Evolutionary conservation across 2,329 filamentous ascomycete species (phyloP), one percentile per base, ranked within the genome.

Genomic region (Pseudocercospora cruenta): DNA sequence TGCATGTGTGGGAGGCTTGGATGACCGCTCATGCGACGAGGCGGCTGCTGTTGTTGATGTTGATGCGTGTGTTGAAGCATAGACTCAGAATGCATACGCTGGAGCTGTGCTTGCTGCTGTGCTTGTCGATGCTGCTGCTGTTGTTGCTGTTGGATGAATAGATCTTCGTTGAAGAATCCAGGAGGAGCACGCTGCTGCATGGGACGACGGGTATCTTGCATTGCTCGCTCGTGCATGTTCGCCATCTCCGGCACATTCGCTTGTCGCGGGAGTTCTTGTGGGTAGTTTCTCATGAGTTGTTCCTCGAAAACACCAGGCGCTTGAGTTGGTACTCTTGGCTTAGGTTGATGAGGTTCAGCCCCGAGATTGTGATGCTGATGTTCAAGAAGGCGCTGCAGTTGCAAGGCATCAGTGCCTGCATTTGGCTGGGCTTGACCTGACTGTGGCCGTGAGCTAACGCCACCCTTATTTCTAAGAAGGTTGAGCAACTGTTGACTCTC

Each of bases 401-500:
- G 58, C 12, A 60, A 63, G 12, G 67, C 63, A 21, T 69, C 66
- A 10, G 67, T 67, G 24, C 64, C 68, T 33, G 63, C 63, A 76
- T 72, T 73, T 70, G 68, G 75, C 72, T 63, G 74, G 65, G 68
- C 76, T 68, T 59, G 78, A 73, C 69, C 72, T 45, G 65, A 70
- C 31, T 59, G 65, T 10, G 70, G 70, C 31, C 70, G 73, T 54
- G 80, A 70, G 22, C 55, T 77, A 60, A 67, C 76, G 74, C 74
- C 72, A 26, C 73, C 72, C 68, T 75, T 75, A 10, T 83, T 81
- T 73, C 86, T 84, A 71, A 97, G 95, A 31, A 97, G 84, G 67
- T 89, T 91, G 79, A 96, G 91, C 58, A 97, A 82, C 76, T 95
- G 94, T 70, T 96, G 91, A n/a, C 90, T 87, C 72, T 94, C 91